Evolutionary conservation across 106 monocot species (phyloP).

Genomic region (Chionographis japonica): DNA sequence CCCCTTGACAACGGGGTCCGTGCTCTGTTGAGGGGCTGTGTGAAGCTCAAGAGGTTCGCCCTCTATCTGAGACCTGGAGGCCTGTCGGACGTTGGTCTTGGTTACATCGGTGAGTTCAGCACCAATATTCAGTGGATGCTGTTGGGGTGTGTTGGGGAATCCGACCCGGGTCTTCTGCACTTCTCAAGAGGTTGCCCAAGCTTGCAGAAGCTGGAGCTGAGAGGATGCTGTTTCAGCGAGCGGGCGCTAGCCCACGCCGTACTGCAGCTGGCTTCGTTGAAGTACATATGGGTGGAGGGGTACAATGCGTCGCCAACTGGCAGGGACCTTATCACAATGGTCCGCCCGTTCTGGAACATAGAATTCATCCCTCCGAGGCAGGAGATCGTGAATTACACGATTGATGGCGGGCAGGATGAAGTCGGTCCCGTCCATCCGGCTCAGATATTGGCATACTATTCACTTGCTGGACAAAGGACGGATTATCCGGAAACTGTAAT

Average conservation of each 20-base stretch:
- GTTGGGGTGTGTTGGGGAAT: slow-evolving; percentile 65
- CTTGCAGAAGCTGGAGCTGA: slow-evolving; percentile 74
- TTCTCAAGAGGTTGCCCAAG: slow-evolving; percentile 69
- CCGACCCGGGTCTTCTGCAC: slow-evolving; percentile 54
- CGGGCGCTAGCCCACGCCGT: slow-evolving; percentile 56
- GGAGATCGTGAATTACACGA: slow-evolving; percentile 11
- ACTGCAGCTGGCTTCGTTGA: slow-evolving; percentile 44
- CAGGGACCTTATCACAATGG: slow-evolving; percentile 59
- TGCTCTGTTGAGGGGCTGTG: slow-evolving; percentile 71
- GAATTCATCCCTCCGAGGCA: slow-evolving; percentile 63
- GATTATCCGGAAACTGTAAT: slow-evolving; percentile 60
- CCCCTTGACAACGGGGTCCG: slow-evolving; percentile 84
- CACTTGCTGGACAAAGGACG: slow-evolving; percentile 70
- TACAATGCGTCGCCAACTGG: slow-evolving; percentile 57
- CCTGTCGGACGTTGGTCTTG: slow-evolving; percentile 63
- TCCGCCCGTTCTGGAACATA: slow-evolving; percentile 80
- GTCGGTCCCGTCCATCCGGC: slow-evolving; percentile 34
- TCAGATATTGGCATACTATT: slow-evolving; percentile 88
- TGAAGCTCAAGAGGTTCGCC: slow-evolving; percentile 72
- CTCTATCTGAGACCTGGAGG: slow-evolving; percentile 81
- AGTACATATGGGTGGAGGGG: slow-evolving; percentile 90
- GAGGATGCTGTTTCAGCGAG: slow-evolving; percentile 90
- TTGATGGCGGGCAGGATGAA: slow-evolving; percentile 8
- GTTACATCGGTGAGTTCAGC: slow-evolving; percentile 63
- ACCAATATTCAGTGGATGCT: slow-evolving; percentile 69